Base-by-base conservation (phyloP, 129 eudicot genomes). In the Apium graveolens region DNA sequence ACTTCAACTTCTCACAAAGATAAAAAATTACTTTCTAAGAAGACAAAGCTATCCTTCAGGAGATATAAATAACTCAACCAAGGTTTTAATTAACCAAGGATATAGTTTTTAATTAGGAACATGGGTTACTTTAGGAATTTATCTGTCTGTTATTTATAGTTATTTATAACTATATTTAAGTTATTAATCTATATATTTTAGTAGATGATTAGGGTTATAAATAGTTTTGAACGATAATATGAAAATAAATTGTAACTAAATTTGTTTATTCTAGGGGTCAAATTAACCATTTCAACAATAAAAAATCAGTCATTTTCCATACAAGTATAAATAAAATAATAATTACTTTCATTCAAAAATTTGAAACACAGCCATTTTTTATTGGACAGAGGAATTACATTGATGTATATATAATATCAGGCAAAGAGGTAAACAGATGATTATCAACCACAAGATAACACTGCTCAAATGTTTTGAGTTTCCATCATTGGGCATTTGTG, bases 381-480 rank as follows among this genome's bases (percentile, higher is more conserved):
- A 13, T 46, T 51, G 60, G 60, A 51, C 26, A 6, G 5, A 46
- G 26, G 26, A 20, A 18, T 5, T 60, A 60, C 16, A 60, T 60
- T 60, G n/a, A n/a, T n/a, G n/a, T 60, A 17, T 60, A 17, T 60
- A 26, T 60, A 27, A 7, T 11, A 57, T 57, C 13, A 24, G 11
- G 76, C 14, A 17, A 42, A 26, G 76, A 41, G 34, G 3, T 42
- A 73, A 27, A 21, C 53, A 10, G 10, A 11, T 73, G 76, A 73
- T 20, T 41, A 41, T 44, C 29, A 73, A 73, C 76, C 53, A 73
- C 11, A 27, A 73, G 55, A 73, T 39, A 10, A 5, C 27, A 73
- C 76, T 37, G 76, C 76, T 73, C 76, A 73, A 72, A 24, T 8
- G n/a, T 24, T 42, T 42, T 73, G 76, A 73, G 42, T 73, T 2